Evolutionary conservation across 495 filamentous ascomycete species (phyloP), one percentile per base, ranked within the genome.

Genomic region (Aspergillus ostianus): DNA sequence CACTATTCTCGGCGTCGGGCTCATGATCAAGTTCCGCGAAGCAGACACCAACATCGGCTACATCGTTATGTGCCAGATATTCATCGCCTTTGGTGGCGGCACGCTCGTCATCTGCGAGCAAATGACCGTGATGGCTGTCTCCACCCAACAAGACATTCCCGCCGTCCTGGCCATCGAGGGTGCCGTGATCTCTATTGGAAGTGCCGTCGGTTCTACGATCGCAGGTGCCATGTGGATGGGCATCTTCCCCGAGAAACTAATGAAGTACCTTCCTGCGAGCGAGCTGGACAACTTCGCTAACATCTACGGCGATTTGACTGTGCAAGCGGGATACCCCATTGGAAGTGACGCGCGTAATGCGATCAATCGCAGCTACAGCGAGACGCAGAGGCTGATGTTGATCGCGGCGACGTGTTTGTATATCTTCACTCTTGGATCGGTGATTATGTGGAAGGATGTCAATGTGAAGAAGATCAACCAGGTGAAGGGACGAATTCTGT

Each of bases 41-140:
- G 77, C 83, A 47, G 73, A 78, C 55, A 71, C 71, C 29, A 64
- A 77, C 53, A 72, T 90, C 32, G 87, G 86, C 26, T 89, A 86
- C 68, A 76, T 92, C 53, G 75, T 89, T 70, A 88, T 90, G 84
- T 86, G 82, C 65, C 86, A 91, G 68, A 88, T 92, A 64, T 84
- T 90, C 72, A 87, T 91, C 59, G 84, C 86, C 36, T 78, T 92
- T 44, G 77, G 79, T 12, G 87, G 85, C 13, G 84, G 84, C 19
- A 84, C 79, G 2, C 67, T 86, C 12, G 68, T 90, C 54, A 85
- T 91, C 64, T 78, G 74, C 56, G 84, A 88, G 62, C 82, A 91
- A 60, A 84, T 90, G 60, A 84, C 87, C 3, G 82, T 83, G 64
- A 85, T 91, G 83, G 84, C 87, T 2, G 85, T 82, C 1, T 90